These are phyloP conservation scores for Candida rishiriensis DNA, from an alignment of 805 yeast species.

Conservation along the genomic window DNA sequence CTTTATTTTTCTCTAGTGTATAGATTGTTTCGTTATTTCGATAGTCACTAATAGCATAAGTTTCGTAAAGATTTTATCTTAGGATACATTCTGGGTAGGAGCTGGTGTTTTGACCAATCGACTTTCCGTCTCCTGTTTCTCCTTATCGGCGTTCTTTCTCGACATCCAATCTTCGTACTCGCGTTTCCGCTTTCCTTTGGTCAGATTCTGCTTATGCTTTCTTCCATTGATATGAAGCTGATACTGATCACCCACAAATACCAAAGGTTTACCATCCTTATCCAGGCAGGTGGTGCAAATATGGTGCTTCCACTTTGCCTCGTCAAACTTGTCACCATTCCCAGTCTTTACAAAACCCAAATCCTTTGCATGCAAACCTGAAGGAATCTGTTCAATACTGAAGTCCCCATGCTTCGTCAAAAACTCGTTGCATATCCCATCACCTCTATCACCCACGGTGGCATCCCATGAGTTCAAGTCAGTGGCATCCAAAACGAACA, in stretches of 20 bases:
- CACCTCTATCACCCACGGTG: background rate
- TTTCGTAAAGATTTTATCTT: too few relatives aligned
- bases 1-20: too few relatives aligned
- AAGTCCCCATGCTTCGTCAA: slow-evolving; percentile 7
- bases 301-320: slow-evolving; percentile 56
- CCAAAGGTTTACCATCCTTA: slow-evolving; percentile 46
- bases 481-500: slow-evolving; percentile 73
- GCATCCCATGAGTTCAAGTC: background rate
- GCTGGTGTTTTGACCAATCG: too few relatives aligned
- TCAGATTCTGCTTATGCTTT: slow-evolving; percentile 56
- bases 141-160: background rate
- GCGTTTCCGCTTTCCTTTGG: slow-evolving; percentile 44
- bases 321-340: slow-evolving; percentile 10
- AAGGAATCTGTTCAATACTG: slow-evolving; percentile 14
- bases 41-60: too few relatives aligned
- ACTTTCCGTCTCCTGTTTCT: background rate
- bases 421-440: slow-evolving; percentile 37
- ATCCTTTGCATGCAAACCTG: slow-evolving; percentile 8
- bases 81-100: too few relatives aligned
- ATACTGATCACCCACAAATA: slow-evolving; percentile 76
- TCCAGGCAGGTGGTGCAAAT: slow-evolving; percentile 64
- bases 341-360: slow-evolving; percentile 6
- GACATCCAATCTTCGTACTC: slow-evolving; percentile 44
- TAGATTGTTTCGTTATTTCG: too few relatives aligned
- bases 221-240: slow-evolving; percentile 61